phyloP scores from a whole-genome alignment of 164 flowering plant genomes.

The Vitis labrusca region DNA sequence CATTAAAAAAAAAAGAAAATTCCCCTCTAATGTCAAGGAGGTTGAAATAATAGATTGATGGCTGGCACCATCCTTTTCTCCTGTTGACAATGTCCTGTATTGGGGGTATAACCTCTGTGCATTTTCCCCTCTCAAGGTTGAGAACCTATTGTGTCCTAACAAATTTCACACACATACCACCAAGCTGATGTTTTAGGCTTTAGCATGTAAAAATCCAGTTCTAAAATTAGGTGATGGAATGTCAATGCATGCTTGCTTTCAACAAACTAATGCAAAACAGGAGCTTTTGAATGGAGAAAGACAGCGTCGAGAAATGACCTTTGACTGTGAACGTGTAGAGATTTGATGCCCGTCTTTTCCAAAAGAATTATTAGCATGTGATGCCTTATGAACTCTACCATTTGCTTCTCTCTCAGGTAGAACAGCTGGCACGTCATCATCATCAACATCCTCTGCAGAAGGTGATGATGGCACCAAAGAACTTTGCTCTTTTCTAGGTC shows the following conservation, averaged over 20 bases:
- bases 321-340: slow-evolving; percentile 13
- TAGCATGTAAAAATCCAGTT: not conserved
- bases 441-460: slow-evolving; percentile 30
- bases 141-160: too few species aligned
- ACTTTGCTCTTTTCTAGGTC: slow-evolving; percentile 21
- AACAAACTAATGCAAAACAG: too few species aligned
- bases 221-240: not conserved
- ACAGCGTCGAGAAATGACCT: slow-evolving; percentile 23
- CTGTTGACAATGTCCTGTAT: too few species aligned
- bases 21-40: too few species aligned
- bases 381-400: slow-evolving; percentile 18
- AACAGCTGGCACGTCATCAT: slow-evolving; percentile 14
- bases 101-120: too few species aligned
- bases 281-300: not conserved
- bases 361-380: slow-evolving; percentile 7
- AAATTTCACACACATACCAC: too few species aligned
- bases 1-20: too few species aligned
- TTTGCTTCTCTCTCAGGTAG: slow-evolving; percentile 14
- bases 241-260: too few species aligned
- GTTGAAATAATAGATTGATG: too few species aligned
- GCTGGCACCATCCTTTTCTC: too few species aligned
- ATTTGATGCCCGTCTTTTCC: slow-evolving; percentile 15
- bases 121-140: too few species aligned
- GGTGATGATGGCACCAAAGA: slow-evolving; percentile 29
- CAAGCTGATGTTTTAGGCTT: too few species aligned